A percentile compares a stretch with the other conserved stretches of the same genome.
Conservation (phyloP, 805 yeast genomes). For the Kuraishia hungarica region DNA sequence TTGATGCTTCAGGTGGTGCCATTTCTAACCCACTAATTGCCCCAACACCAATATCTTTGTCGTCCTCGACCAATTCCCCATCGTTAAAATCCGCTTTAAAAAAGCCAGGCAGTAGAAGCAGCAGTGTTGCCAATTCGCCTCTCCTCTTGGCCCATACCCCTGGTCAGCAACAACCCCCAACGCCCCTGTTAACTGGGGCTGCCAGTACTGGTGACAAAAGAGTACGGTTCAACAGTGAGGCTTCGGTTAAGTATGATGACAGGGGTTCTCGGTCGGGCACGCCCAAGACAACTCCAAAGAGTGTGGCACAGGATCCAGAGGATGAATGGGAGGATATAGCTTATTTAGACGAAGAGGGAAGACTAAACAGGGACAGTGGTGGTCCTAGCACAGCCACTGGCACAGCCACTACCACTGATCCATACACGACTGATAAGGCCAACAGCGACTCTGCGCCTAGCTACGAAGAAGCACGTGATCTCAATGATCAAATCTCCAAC, state of each 20-base stretch:
- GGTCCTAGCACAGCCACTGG: too few relatives aligned
- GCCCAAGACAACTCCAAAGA: neutral
- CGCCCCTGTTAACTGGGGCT: neutral
- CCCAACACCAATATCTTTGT: neutral
- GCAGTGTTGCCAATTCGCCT: neutral
- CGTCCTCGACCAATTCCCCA: neutral
- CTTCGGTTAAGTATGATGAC: slow-evolving; percentile 19
- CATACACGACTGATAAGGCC: too few relatives aligned
- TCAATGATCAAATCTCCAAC: slow-evolving; percentile 21
- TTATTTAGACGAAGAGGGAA: slow-evolving; percentile 25
- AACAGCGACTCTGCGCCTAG: slow-evolving; percentile 37
- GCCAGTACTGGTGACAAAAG: slow-evolving; percentile 13
- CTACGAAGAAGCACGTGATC: slow-evolving; percentile 31
- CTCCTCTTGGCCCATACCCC: neutral
- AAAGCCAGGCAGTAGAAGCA: neutral
- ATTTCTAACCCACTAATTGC: neutral
- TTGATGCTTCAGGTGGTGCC: too few relatives aligned
- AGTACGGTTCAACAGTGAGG: slow-evolving; percentile 22
- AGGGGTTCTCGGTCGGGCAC: neutral
- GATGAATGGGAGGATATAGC: slow-evolving; percentile 43
- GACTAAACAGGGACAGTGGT: neutral
- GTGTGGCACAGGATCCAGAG: slow-evolving; percentile 13
- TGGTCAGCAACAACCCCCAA: neutral
- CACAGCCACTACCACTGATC: too few relatives aligned
- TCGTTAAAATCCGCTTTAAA: neutral